Evolutionary conservation across 345 rosid genomes (phyloP).

Genomic region (Arabidopsis thaliana): DNA sequence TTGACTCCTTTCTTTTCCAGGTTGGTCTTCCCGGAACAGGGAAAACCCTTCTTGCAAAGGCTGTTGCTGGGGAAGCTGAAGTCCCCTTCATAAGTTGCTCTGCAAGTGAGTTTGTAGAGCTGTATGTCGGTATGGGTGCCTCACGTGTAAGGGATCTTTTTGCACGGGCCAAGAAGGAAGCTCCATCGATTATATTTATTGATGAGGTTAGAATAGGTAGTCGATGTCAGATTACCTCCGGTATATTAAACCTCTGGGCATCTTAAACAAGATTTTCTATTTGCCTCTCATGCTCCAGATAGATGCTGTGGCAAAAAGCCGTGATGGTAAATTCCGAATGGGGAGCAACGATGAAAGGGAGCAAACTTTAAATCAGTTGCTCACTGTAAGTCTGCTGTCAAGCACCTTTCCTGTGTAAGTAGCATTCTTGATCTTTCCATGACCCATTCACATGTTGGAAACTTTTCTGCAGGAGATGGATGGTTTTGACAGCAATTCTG

Average conservation of each 20-base stretch:
- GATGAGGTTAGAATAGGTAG: constrained; percentile 69
- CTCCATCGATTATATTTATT: constrained; percentile 93
- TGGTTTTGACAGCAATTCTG: constrained; percentile 94
- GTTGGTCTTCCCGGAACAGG: constrained; percentile 99
- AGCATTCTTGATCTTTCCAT: not conserved
- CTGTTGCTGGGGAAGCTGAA: constrained; percentile 96
- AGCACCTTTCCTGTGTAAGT: constrained; percentile 9
- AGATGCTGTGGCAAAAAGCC: constrained; percentile 98
- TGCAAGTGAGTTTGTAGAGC: constrained; percentile 94
- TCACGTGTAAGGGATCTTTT: constrained; percentile 97
- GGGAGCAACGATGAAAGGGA: constrained; percentile 95
- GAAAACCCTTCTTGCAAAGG: constrained; percentile 90
- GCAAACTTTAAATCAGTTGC: constrained; percentile 96
- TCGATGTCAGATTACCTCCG: constrained; percentile 2
- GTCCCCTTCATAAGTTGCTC: constrained; percentile 96
- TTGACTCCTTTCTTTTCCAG: constrained; percentile 52
- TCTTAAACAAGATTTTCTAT: constrained; percentile 12
- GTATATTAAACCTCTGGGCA: not conserved
- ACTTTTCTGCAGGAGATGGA: constrained; percentile 85
- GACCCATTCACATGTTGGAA: constrained; percentile 23
- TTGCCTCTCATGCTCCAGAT: constrained; percentile 59
- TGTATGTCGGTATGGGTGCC: constrained; percentile 99
- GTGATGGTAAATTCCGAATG: constrained; percentile 88
- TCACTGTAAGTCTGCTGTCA: constrained; percentile 64
- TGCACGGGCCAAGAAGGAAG: constrained; percentile 95